phyloP scores from a whole-genome alignment of 2,329 filamentous ascomycete genomes.

The Didymellaceae sp. region DNA sequence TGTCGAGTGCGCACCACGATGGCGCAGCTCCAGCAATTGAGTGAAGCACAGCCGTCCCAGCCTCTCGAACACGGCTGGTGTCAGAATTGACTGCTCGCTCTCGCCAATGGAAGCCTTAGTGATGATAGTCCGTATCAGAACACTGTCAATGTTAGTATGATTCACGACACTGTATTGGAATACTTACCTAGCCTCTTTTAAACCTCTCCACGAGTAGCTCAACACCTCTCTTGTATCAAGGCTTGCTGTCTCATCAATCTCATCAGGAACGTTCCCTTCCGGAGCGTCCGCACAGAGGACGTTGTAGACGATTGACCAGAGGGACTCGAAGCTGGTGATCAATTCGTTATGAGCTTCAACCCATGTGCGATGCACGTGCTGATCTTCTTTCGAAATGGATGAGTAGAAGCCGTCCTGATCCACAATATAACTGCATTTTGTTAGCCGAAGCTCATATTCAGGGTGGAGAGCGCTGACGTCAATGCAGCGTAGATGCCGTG shows the following conservation, averaged over 20 bases:
- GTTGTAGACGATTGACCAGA: slow-evolving; percentile 78
- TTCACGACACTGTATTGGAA: background rate
- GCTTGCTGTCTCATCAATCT: slow-evolving; percentile 73
- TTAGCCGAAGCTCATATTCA: background rate
- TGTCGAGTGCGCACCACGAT: slow-evolving; percentile 91
- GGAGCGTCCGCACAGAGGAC: slow-evolving; percentile 93
- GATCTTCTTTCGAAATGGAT: slow-evolving; percentile 16
- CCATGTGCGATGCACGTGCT: slow-evolving; percentile 34
- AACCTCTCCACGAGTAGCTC: slow-evolving; percentile 91
- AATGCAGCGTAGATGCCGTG: slow-evolving; percentile 53
- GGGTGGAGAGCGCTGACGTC: slow-evolving; percentile 27
- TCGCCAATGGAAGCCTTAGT: slow-evolving; percentile 46
- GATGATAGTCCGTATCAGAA: slow-evolving; percentile 64
- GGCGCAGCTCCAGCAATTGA: slow-evolving; percentile 81
- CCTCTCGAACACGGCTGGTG: slow-evolving; percentile 62
- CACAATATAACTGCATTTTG: slow-evolving; percentile 54
- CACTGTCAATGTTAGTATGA: slow-evolving; percentile 56
- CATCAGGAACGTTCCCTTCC: slow-evolving; percentile 82
- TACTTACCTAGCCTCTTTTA: slow-evolving; percentile 87
- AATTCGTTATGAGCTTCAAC: slow-evolving; percentile 61
- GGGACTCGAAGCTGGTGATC: slow-evolving; percentile 65
- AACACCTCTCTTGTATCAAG: slow-evolving; percentile 86
- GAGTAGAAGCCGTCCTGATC: slow-evolving; percentile 49
- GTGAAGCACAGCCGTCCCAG: slow-evolving; percentile 79
- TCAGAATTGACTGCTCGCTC: slow-evolving; percentile 27